These are phyloP conservation scores for Curvularia hawaiiensis DNA, from an alignment of 2,329 filamentous ascomycete genomes.

Conservation along the genomic window DNA sequence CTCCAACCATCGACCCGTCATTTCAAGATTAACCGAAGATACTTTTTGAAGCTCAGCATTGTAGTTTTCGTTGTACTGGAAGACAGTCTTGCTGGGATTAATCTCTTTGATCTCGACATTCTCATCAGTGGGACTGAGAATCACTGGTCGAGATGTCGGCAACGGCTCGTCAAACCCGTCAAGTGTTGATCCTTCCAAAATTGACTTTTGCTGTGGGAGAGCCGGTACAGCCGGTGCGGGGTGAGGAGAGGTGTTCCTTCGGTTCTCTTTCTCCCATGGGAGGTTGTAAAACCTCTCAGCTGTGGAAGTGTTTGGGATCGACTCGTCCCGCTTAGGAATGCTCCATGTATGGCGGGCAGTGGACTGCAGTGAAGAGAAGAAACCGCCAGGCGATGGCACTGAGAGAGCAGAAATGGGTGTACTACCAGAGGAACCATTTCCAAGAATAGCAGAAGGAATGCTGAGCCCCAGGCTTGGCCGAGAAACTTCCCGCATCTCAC, in stretches of 20 bases:
- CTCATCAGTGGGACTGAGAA: conserved; percentile 44
- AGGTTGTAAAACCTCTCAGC: conserved; percentile 89
- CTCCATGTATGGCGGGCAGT: conserved; percentile 84
- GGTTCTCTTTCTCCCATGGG: conserved; percentile 67
- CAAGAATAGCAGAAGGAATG: conserved; percentile 29
- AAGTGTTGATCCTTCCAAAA: conserved; percentile 42
- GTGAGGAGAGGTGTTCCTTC: conserved; percentile 32
- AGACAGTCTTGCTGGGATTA: conserved; percentile 67
- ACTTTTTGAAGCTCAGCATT: conserved; percentile 72
- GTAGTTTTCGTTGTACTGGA: conserved; percentile 77
- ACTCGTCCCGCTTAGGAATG: conserved; percentile 49
- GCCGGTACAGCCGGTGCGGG: conserved; percentile 24
- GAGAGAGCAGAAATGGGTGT: conserved; percentile 80
- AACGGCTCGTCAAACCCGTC: conserved; percentile 41
- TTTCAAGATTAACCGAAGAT: conserved; percentile 76
- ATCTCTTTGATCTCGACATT: conserved; percentile 59
- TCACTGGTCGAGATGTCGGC: conserved; percentile 38
- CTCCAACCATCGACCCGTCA: conserved; percentile 84
- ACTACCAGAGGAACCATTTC: conserved; percentile 46
- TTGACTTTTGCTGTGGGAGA: conserved; percentile 28
- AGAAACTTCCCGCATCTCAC: conserved; percentile 66
- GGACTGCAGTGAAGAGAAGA: conserved; percentile 84
- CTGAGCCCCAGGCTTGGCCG: conserved; percentile 54
- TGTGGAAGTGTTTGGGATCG: conserved; percentile 81
- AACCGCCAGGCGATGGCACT: conserved; percentile 88